phyloP scores from a whole-genome alignment of 2,329 filamentous ascomycete species.

The Aspergillus fijiensis region DNA sequence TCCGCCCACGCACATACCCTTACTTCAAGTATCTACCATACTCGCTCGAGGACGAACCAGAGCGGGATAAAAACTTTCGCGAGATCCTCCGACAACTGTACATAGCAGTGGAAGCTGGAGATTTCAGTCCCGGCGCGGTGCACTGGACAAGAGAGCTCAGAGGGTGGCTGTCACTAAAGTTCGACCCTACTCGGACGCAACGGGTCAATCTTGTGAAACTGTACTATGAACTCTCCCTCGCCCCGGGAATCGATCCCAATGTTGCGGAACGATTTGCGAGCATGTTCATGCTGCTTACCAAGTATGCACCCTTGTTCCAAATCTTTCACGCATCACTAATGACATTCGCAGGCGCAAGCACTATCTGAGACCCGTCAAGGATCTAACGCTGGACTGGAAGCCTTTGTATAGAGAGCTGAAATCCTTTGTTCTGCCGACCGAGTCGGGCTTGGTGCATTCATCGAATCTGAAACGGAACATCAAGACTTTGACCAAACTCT shows the following conservation, averaged over 20 bases:
- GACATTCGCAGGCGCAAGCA: slow-evolving; percentile 72
- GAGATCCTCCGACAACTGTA: slow-evolving; percentile 94
- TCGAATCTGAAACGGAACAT: slow-evolving; percentile 65
- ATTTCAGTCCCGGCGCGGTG: slow-evolving; percentile 88
- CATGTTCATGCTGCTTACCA: slow-evolving; percentile 95
- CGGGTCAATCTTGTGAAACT: slow-evolving; percentile 81
- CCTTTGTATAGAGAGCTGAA: slow-evolving; percentile 93
- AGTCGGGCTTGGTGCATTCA: slow-evolving; percentile 65
- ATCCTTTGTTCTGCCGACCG: slow-evolving; percentile 79
- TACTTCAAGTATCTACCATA: slow-evolving; percentile 93
- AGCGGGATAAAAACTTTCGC: slow-evolving; percentile 74
- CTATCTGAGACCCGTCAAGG: slow-evolving; percentile 85
- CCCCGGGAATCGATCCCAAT: slow-evolving; percentile 79
- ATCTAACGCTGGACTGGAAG: slow-evolving; percentile 89
- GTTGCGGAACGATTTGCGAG: slow-evolving; percentile 88
- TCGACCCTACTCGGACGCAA: slow-evolving; percentile 84
- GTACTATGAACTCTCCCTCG: slow-evolving; percentile 90
- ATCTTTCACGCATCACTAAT: slow-evolving; percentile 20
- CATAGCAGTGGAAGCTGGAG: slow-evolving; percentile 84
- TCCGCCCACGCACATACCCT: slow-evolving; percentile 79
- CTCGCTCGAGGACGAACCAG: slow-evolving; percentile 72
- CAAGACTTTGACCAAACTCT: slow-evolving; percentile 80
- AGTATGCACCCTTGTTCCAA: slow-evolving; percentile 56
- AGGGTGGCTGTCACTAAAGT: slow-evolving; percentile 94
- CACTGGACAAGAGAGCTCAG: slow-evolving; percentile 97